phyloP scores from a whole-genome alignment of 2,329 filamentous ascomycete genomes.

The Thelonectria blattea region DNA sequence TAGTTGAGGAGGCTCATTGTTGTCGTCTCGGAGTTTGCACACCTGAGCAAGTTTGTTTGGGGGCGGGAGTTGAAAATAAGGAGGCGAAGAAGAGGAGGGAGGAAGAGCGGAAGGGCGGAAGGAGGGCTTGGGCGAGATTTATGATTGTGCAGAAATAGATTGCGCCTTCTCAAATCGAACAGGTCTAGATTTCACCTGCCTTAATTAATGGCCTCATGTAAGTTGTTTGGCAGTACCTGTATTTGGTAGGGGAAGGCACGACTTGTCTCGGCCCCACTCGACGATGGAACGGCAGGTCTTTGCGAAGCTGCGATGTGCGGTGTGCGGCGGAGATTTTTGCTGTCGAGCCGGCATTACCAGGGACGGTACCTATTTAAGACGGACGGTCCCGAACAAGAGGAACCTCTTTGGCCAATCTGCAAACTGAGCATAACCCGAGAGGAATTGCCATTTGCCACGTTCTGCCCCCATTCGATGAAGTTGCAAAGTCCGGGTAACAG shows the following conservation, averaged over 20 bases:
- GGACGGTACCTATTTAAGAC: not conserved
- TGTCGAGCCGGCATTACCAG: not conserved
- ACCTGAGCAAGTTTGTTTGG: not conserved
- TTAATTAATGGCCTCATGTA: slow-evolving; percentile 7
- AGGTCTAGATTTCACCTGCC: not conserved
- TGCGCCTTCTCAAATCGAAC: not conserved
- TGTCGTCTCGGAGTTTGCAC: not conserved
- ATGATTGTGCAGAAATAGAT: not conserved
- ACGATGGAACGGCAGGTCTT: slow-evolving; percentile 19
- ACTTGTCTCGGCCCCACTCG: slow-evolving; percentile 17
- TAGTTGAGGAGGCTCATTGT: slow-evolving; percentile 29
- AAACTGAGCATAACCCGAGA: too few relatives aligned
- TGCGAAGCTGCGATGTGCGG: slow-evolving; percentile 23
- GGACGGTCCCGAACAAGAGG: too few relatives aligned
- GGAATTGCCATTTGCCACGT: too few relatives aligned
- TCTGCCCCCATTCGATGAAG: too few relatives aligned
- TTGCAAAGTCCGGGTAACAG: too few relatives aligned
- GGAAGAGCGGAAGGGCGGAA: not conserved
- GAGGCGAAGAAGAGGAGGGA: not conserved
- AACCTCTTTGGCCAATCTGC: too few relatives aligned
- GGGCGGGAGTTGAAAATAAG: not conserved
- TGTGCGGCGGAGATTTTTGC: not conserved
- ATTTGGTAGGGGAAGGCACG: not conserved
- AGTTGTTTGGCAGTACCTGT: not conserved
- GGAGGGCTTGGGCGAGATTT: not conserved